phyloP scores from a whole-genome alignment of 2,329 filamentous ascomycete genomes.

The Fusarium sp. region DNA sequence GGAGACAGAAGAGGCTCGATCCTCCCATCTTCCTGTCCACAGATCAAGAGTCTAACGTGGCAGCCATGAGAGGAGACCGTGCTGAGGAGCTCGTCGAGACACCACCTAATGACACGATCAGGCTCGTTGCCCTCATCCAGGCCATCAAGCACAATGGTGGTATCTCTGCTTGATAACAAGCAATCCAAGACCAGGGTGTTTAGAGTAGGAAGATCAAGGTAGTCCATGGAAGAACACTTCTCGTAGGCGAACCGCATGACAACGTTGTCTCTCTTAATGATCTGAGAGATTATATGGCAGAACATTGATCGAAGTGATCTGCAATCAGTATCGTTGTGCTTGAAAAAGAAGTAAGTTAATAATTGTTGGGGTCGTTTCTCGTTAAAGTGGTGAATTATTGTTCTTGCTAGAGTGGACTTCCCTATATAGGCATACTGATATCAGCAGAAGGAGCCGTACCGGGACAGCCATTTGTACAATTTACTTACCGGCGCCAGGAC shows the following conservation, averaged over 20 bases:
- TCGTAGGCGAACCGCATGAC: accelerated
- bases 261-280: accelerated
- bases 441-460: no score
- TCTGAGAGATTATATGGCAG: accelerated
- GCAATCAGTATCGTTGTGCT: accelerated
- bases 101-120: accelerated
- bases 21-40: not conserved
- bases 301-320: not conserved
- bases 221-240: accelerated
- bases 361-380: no score
- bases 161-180: accelerated
- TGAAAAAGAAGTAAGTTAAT: not conserved
- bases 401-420: not conserved
- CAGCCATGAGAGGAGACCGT: accelerated
- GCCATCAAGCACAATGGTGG: not conserved
- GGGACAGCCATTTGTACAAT: no score
- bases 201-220: accelerated
- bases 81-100: accelerated
- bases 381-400: not conserved
- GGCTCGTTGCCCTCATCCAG: not conserved
- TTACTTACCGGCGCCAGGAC: not conserved
- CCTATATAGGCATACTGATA: no score
- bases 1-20: accelerated
- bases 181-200: accelerated
- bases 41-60: accelerated